These are phyloP conservation scores for Antarctomyces pellizariae DNA, from an alignment of 495 filamentous ascomycete genomes.

Conservation along the genomic window DNA sequence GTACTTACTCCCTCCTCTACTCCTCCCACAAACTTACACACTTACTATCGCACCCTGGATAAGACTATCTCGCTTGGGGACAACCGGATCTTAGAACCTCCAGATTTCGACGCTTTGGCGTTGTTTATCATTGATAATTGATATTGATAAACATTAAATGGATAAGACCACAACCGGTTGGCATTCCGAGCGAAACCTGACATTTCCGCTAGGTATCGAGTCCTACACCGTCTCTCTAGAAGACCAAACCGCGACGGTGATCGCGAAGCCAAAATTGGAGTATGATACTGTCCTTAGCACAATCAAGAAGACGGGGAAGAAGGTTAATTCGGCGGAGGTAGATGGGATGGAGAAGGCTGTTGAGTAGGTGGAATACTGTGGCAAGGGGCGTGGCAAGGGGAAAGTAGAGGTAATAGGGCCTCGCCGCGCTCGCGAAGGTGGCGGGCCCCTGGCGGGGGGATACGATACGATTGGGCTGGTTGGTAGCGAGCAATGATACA, in stretches of 20 bases:
- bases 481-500: no score
- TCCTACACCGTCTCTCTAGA: conserved; percentile 72
- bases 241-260: conserved; percentile 49
- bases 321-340: conserved; percentile 48
- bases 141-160: no score
- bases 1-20: conserved; percentile 22
- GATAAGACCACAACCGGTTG: no score
- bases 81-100: neutral
- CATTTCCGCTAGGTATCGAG: conserved; percentile 80
- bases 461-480: no score
- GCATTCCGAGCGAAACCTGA: no score
- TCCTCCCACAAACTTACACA: neutral
- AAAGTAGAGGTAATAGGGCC: no score
- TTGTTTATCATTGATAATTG: no score
- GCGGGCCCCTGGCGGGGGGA: no score
- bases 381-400: no score
- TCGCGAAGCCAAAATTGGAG: conserved; percentile 33
- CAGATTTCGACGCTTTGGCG: no score
- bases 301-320: conserved; percentile 93
- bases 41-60: neutral
- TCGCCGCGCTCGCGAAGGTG: no score
- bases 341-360: conserved; percentile 25
- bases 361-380: conserved; percentile 12
- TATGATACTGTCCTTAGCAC: conserved; percentile 67
- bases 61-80: neutral